A percentile compares a stretch with the other conserved stretches of the same genome.
Conservation (phyloP, 371 early-diverging fungal genomes). For the Syncephalis plumigaleata region DNA sequence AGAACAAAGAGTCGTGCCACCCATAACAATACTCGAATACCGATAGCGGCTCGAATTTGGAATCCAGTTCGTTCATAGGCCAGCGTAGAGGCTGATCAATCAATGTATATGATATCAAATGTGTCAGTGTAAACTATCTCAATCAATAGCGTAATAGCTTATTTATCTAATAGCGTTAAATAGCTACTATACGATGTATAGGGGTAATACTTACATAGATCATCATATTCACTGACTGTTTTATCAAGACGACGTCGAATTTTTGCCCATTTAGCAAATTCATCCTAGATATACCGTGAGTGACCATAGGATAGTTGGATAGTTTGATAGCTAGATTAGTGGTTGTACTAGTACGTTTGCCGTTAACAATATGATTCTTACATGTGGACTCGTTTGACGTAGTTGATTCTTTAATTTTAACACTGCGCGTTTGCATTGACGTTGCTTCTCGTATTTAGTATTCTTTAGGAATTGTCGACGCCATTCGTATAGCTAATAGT, state of each 20-base stretch:
- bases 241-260: conserved; percentile 69
- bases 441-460: conserved; percentile 15
- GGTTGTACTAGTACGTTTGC: too few species aligned
- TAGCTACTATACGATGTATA: neutral
- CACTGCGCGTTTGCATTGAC: conserved; percentile 34
- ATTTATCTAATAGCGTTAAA: too few species aligned
- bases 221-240: conserved; percentile 35
- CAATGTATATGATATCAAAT: too few species aligned
- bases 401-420: conserved; percentile 36
- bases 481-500: too few species aligned
- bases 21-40: conserved; percentile 49
- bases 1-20: conserved; percentile 47
- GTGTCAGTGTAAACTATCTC: too few species aligned
- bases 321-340: neutral
- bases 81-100: conserved; percentile 35
- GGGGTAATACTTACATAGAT: conserved; percentile 23
- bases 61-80: conserved; percentile 48
- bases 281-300: conserved; percentile 30
- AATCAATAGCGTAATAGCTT: too few species aligned
- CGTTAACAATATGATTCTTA: conserved; percentile 4
- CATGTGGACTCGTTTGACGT: conserved; percentile 44
- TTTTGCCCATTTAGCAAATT: conserved; percentile 93
- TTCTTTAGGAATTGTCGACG: too few species aligned
- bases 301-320: conserved; percentile 13
- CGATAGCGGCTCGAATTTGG: conserved; percentile 55